Evolutionary conservation across 306 rosid species (phyloP).

Genomic region (Castanospermum australe): DNA sequence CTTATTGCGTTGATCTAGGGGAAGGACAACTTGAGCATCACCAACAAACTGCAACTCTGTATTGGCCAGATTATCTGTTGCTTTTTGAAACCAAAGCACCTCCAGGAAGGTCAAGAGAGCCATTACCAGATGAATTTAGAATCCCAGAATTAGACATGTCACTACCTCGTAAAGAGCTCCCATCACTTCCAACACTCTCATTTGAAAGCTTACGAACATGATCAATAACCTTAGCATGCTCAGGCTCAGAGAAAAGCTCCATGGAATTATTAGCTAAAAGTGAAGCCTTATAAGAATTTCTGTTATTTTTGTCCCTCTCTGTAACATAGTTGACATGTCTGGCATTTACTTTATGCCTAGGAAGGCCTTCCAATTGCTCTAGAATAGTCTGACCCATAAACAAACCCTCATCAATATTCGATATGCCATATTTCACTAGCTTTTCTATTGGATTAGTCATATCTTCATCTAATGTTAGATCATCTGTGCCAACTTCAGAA

Average conservation of each 20-base stretch:
- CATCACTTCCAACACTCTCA: constrained; percentile 90
- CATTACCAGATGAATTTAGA: constrained; percentile 73
- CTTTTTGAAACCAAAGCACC: constrained; percentile 56
- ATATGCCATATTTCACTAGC: constrained; percentile 80
- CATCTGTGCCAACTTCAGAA: constrained; percentile 83
- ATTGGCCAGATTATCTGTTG: constrained; percentile 48
- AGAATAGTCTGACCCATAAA: constrained; percentile 96
- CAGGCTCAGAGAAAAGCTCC: constrained; percentile 77
- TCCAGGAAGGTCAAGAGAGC: constrained; percentile 64
- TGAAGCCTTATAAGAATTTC: constrained; percentile 71
- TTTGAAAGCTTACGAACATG: constrained; percentile 77
- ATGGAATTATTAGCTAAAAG: constrained; percentile 56
- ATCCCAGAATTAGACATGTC: constrained; percentile 67
- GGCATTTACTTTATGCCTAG: constrained; percentile 75
- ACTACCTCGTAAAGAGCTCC: constrained; percentile 85
- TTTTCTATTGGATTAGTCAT: constrained; percentile 81
- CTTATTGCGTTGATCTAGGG: constrained; percentile 85
- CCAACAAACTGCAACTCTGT: constrained; percentile 54
- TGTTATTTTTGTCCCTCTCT: constrained; percentile 56
- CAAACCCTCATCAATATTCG: constrained; percentile 94
- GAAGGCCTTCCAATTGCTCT: constrained; percentile 97
- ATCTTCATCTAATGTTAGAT: constrained; percentile 84
- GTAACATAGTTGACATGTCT: constrained; percentile 56
- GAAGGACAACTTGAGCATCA: constrained; percentile 77
- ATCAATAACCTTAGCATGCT: constrained; percentile 53